Base-by-base conservation (phyloP, 148 eudicot genomes). In the Nyssa sinensis region DNA sequence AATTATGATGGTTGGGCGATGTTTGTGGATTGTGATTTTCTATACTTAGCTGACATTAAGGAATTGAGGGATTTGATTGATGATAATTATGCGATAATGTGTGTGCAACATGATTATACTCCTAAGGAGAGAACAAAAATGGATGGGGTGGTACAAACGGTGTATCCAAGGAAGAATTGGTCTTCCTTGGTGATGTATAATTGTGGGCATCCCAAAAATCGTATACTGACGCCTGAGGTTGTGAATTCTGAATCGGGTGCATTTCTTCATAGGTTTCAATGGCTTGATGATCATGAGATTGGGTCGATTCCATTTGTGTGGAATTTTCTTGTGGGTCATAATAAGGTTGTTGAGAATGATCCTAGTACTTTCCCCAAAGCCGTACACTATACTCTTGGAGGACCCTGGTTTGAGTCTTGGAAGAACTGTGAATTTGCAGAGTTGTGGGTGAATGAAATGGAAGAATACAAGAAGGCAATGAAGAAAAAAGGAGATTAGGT, bases 141-240 rank as follows among this genome's bases (percentile, higher is more conserved):
- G 99, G 97, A 92, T 21, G 99, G 99, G 3, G 99, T 89, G 0
- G 93, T 95, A 1, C 99, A 95, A 53, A 95, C 99, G 5, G 81
- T 90, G 17, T 95, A 95, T 51, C 99, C 99, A 5, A 83, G 99
- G 72, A 95, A 95, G 89, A 95, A 95, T 63, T 95, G 99, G 99
- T 92, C 97, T 2, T 95, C 99, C 0, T 90, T 95, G 99, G 99
- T 95, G 74, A 72, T 95, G 80, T 95, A 95, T 65, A 95, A 95
- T 64, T 95, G 97, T 69, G 94, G 90, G 28, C 99, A 95, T 63
- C 82, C 86, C 0, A 95, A 95, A 74, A 95, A 95, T 30, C 81
- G 69, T 85, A 78, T 81, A 0, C 66, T 95, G 44, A 89, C 90
- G 1, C 96, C 96, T 0, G 94, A 93, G 68, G 74, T 88, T 58